A percentile compares a stretch with the other conserved stretches of the same genome.
Conservation (phyloP, 805 yeast genomes). For the Schwanniomyces sp. region DNA sequence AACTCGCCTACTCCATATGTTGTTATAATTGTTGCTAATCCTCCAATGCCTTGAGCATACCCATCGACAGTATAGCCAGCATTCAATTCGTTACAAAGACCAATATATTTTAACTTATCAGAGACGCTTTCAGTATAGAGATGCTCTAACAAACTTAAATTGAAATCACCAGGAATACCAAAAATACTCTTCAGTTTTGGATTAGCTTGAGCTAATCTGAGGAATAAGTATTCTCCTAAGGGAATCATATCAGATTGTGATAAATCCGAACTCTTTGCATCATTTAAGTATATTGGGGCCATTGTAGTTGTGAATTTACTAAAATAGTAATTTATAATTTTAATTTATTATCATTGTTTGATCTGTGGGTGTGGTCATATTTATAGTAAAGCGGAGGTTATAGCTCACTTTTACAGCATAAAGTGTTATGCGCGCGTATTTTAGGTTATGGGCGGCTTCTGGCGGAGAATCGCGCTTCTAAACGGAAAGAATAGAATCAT, state of each 20-base stretch:
- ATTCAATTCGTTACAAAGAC: slow-evolving; percentile 85
- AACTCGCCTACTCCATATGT: slow-evolving; percentile 92
- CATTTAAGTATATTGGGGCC: not conserved
- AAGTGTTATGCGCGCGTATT: not conserved
- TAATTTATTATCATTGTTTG: not conserved
- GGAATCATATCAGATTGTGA: slow-evolving; percentile 33
- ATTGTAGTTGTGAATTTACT: not conserved
- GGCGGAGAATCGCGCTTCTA: not conserved
- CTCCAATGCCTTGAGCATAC: slow-evolving; percentile 64
- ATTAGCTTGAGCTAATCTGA: slow-evolving; percentile 53
- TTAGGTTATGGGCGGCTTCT: not conserved
- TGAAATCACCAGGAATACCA: slow-evolving; percentile 83
- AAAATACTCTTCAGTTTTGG: slow-evolving; percentile 54
- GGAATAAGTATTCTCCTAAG: slow-evolving; percentile 65
- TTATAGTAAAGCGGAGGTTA: not conserved
- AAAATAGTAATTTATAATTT: not conserved
- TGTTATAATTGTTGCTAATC: slow-evolving; percentile 59
- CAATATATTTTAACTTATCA: slow-evolving; percentile 62
- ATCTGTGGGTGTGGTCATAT: not conserved
- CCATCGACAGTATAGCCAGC: slow-evolving; percentile 93
- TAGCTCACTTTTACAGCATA: not conserved
- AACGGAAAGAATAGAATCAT: not conserved
- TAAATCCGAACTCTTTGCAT: not conserved
- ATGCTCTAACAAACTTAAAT: slow-evolving; percentile 66
- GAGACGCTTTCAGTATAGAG: slow-evolving; percentile 47